Percentiles rank a stretch among this genome's conserved stretches.
Conservation (phyloP, 495 filamentous ascomycete species). For the Elaphomyces granulatus region DNA sequence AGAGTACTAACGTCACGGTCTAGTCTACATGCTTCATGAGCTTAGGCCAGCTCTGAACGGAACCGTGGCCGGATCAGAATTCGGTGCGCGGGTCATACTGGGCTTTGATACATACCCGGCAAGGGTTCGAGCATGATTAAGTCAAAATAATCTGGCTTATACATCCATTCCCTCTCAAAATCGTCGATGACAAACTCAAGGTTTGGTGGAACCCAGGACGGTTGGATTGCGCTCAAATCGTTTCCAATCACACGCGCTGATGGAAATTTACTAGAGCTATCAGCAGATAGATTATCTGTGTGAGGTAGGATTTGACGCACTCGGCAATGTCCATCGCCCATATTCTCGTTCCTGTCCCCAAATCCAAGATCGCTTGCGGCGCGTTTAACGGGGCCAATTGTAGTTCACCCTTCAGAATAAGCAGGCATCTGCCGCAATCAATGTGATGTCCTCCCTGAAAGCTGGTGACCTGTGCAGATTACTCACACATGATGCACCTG, state of each 20-base stretch:
- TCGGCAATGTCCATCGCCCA: slow-evolving; percentile 47
- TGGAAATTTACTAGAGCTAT: slow-evolving; percentile 23
- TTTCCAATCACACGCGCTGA: slow-evolving; percentile 37
- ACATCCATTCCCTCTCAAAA: slow-evolving; percentile 15
- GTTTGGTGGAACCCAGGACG: slow-evolving; percentile 19
- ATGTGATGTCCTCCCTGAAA: background rate
- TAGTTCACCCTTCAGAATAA: slow-evolving; percentile 31
- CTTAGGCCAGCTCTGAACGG: slow-evolving; percentile 17
- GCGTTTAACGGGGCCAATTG: slow-evolving; percentile 39
- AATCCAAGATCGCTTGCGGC: slow-evolving; percentile 42
- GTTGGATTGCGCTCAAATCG: slow-evolving; percentile 16
- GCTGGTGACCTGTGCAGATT: background rate
- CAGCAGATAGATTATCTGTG: background rate
- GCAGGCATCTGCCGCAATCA: slow-evolving; percentile 11
- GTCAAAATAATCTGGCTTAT: too few relatives aligned
- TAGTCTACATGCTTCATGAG: slow-evolving; percentile 12
- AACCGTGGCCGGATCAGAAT: too few relatives aligned
- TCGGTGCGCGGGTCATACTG: too few relatives aligned
- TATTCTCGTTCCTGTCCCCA: slow-evolving; percentile 53
- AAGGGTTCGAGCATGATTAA: too few relatives aligned
- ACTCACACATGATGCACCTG: background rate
- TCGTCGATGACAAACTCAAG: slow-evolving; percentile 18
- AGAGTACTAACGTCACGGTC: too few relatives aligned
- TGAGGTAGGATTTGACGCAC: slow-evolving; percentile 4
- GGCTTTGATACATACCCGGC: too few relatives aligned